A percentile compares a stretch with the other conserved stretches of the same genome.
phyloP scores from a whole-genome alignment of 1,284 basidiomycete species.

The Mycena sp. region DNA sequence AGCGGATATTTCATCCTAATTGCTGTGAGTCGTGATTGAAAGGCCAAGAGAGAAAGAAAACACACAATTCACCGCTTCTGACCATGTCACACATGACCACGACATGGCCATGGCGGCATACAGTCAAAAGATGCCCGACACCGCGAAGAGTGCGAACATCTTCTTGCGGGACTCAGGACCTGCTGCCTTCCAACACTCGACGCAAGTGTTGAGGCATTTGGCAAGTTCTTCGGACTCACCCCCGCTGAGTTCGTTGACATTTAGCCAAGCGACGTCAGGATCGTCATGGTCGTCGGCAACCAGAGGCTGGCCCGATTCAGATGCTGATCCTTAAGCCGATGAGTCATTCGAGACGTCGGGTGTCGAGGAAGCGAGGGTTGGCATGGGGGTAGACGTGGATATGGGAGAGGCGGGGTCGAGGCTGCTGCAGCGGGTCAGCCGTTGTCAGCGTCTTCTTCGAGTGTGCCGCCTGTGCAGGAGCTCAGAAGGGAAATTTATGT shows the following conservation, averaged over 20 bases:
- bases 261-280: slow-evolving; percentile 18
- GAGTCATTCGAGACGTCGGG: too few species aligned
- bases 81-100: slow-evolving; percentile 16
- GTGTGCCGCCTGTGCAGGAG: too few species aligned
- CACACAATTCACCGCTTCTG: slow-evolving; percentile 40
- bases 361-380: too few species aligned
- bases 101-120: slow-evolving; percentile 40
- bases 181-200: slow-evolving; percentile 45
- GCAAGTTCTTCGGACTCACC: slow-evolving; percentile 5
- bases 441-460: too few species aligned
- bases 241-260: slow-evolving; percentile 11
- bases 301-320: too few species aligned
- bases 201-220: slow-evolving; percentile 33
- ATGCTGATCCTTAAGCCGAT: too few species aligned
- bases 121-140: slow-evolving; percentile 43
- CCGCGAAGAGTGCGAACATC: slow-evolving; percentile 16
- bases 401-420: too few species aligned
- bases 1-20: too few species aligned
- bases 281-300: background rate
- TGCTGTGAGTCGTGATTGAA: too few species aligned
- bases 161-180: slow-evolving; percentile 42
- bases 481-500: too few species aligned
- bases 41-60: slow-evolving; percentile 4
- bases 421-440: too few species aligned
- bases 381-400: too few species aligned